Conservation (phyloP, 148 eudicot species). For the Polygonum aviculare region DNA sequence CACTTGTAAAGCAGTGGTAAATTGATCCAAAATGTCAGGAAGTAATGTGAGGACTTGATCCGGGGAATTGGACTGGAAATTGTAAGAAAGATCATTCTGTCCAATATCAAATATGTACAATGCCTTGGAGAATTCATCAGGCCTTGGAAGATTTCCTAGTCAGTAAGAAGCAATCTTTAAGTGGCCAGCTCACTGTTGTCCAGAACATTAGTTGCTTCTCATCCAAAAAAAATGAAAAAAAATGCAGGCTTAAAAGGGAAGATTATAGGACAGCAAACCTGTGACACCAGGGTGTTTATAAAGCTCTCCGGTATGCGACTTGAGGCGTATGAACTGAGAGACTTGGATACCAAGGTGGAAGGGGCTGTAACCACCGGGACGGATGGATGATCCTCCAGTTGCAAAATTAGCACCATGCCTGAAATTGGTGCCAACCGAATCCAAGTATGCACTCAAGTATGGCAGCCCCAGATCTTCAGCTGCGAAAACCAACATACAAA, state of each 20-base stretch:
- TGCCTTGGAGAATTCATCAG: constrained; percentile 6
- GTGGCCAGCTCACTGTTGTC: not conserved
- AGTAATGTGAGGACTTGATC: not conserved
- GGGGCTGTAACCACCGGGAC: constrained; percentile 11
- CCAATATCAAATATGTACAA: constrained; percentile 8
- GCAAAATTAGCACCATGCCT: constrained; percentile 37
- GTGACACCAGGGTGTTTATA: not conserved
- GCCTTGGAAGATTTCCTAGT: constrained; percentile 5
- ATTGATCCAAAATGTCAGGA: not conserved
- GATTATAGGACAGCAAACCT: not conserved
- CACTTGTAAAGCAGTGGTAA: not conserved
- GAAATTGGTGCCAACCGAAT: constrained; percentile 29
- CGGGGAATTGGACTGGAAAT: not conserved
- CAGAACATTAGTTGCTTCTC: not conserved
- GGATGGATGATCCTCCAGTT: constrained; percentile 25
- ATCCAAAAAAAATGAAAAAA: not conserved
- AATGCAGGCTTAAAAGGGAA: not conserved
- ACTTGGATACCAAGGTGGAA: not conserved
- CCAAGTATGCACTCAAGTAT: constrained; percentile 29
- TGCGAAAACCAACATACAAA: not conserved
- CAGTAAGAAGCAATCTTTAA: not conserved
- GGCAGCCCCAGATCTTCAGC: constrained; percentile 28
- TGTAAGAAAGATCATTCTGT: constrained; percentile 7
- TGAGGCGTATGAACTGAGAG: not conserved
- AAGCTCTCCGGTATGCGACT: not conserved